phyloP scores from a whole-genome alignment of 805 yeast species.

The Monosporozyma servazzii region DNA sequence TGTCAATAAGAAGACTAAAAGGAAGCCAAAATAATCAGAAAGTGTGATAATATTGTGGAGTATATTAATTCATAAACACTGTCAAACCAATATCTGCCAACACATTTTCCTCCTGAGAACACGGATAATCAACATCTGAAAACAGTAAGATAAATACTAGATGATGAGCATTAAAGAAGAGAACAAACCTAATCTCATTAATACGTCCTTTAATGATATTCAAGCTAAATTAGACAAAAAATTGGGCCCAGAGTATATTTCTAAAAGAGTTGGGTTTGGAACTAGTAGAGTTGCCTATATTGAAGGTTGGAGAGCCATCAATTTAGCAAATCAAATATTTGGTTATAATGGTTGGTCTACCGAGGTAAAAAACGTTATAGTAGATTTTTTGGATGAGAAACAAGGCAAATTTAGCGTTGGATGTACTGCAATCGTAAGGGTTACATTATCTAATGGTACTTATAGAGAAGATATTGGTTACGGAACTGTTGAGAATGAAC shows the following conservation, averaged over 20 bases:
- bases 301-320: slow-evolving; percentile 79
- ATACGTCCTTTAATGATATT: slow-evolving; percentile 22
- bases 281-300: slow-evolving; percentile 60
- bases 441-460: slow-evolving; percentile 66
- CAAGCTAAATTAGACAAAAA: slow-evolving; percentile 35
- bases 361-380: slow-evolving; percentile 53
- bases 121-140: neutral
- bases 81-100: too few species aligned
- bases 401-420: slow-evolving; percentile 56
- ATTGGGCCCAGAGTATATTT: slow-evolving; percentile 70
- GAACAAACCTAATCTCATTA: neutral
- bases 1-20: neutral
- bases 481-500: slow-evolving; percentile 72
- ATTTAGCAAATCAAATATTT: slow-evolving; percentile 70
- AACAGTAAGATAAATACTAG: neutral
- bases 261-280: slow-evolving; percentile 69
- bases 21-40: neutral
- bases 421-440: slow-evolving; percentile 61
- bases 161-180: neutral
- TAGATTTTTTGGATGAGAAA: slow-evolving; percentile 62
- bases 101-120: too few species aligned
- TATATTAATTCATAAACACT: too few species aligned
- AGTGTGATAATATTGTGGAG: too few species aligned
- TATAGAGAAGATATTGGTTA: slow-evolving; percentile 78
- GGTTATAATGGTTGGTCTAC: slow-evolving; percentile 82